A percentile compares a stretch with the other conserved stretches of the same genome.
These are phyloP conservation scores for Pochonia chlamydosporia DNA, from an alignment of 2,329 filamentous ascomycete species.

Conservation along the genomic window DNA sequence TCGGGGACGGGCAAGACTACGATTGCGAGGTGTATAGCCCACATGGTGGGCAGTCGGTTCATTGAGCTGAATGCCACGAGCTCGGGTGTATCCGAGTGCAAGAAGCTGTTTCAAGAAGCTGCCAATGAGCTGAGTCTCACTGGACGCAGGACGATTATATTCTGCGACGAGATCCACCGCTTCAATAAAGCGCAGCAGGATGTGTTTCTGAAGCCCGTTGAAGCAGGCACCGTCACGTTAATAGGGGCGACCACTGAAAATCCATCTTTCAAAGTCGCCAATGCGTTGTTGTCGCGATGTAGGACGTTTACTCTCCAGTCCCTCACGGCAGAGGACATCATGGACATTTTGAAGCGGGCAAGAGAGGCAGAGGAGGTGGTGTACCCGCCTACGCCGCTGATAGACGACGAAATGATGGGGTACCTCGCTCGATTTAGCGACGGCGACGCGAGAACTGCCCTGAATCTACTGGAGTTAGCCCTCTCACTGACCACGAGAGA, in stretches of 20 bases:
- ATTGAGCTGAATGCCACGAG: slow-evolving; percentile 94
- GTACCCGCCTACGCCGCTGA: slow-evolving; percentile 44
- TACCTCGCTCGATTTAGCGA: slow-evolving; percentile 86
- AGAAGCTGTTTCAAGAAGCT: slow-evolving; percentile 84
- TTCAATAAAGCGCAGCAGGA: slow-evolving; percentile 93
- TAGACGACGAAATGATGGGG: slow-evolving; percentile 69
- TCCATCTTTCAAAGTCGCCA: slow-evolving; percentile 87
- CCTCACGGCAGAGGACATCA: slow-evolving; percentile 65
- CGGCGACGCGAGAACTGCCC: slow-evolving; percentile 85
- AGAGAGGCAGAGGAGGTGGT: slow-evolving; percentile 52
- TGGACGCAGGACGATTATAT: slow-evolving; percentile 88
- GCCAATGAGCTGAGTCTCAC: slow-evolving; percentile 73
- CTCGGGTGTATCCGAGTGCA: slow-evolving; percentile 82
- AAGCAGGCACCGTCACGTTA: slow-evolving; percentile 82
- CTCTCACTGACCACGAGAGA: slow-evolving; percentile 60
- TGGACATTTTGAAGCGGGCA: slow-evolving; percentile 70
- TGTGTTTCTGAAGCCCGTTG: slow-evolving; percentile 87
- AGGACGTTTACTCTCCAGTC: slow-evolving; percentile 82
- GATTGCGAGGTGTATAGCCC: slow-evolving; percentile 85
- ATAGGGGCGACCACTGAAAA: slow-evolving; percentile 98
- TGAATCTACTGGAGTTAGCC: slow-evolving; percentile 88
- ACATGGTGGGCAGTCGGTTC: slow-evolving; percentile 76
- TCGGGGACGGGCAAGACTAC: slow-evolving; percentile 84
- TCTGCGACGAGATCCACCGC: slow-evolving; percentile 94
- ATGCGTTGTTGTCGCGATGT: slow-evolving; percentile 81